Conservation (phyloP, 116 monocot species). For the Iris pallida region DNA sequence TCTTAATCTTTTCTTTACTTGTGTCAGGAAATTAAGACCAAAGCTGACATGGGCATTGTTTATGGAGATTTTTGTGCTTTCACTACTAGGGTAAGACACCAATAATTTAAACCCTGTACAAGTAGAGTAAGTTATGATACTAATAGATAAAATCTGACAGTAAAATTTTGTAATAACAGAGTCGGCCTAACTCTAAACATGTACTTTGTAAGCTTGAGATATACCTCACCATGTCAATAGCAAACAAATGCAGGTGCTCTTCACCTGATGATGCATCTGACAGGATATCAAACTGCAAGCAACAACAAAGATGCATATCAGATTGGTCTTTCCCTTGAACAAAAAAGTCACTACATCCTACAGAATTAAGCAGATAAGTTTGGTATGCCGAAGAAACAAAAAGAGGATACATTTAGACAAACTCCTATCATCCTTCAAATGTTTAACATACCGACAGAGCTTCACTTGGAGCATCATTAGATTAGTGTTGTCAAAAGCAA, state of each 20-base stretch:
- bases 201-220: conserved; percentile 83
- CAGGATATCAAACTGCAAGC: conserved; percentile 78
- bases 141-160: not conserved
- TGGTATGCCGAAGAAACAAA: not conserved
- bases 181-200: conserved; percentile 76
- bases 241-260: conserved; percentile 82
- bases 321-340: no score
- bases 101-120: not conserved
- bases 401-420: conserved; percentile 71
- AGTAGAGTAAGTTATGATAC: not conserved
- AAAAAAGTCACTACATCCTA: no score
- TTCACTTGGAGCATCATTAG: conserved; percentile 75
- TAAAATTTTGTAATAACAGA: conserved; percentile 26
- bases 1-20: no score
- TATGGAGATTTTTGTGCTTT: conserved; percentile 70
- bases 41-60: conserved; percentile 81
- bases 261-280: conserved; percentile 69
- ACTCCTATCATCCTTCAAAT: conserved; percentile 87
- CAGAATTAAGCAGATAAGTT: no score
- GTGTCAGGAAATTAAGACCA: conserved; percentile 68
- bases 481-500: conserved; percentile 53
- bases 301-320: no score
- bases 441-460: conserved; percentile 73
- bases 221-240: conserved; percentile 84
- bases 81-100: conserved; percentile 61